A percentile compares a stretch with the other conserved stretches of the same genome.
Evolutionary conservation across 192 early-diverging fungal species (phyloP).

Genomic region (Coemansia asiatica): DNA sequence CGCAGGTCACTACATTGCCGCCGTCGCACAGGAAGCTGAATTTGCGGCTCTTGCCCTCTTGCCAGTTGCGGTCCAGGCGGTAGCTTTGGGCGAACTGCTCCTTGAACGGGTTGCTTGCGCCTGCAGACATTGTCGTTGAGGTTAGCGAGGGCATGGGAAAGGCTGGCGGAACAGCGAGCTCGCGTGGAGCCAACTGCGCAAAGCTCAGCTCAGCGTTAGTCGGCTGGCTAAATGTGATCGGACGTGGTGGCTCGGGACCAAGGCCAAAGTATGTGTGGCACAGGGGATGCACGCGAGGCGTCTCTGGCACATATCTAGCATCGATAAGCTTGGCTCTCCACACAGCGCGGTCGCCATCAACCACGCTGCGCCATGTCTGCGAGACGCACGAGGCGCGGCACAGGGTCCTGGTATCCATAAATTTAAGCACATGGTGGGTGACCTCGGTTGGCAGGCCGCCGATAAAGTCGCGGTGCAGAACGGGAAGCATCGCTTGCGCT

Average conservation of each 20-base stretch:
- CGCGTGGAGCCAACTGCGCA: constrained; percentile 28
- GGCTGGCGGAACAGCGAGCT: constrained; percentile 6
- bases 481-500: constrained; percentile 83
- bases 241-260: constrained; percentile 24
- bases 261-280: constrained; percentile 49
- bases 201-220: constrained; percentile 32
- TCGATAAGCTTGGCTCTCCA: constrained; percentile 47
- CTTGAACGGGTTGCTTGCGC: constrained; percentile 66
- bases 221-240: constrained; percentile 8
- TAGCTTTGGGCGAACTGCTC: constrained; percentile 76
- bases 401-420: constrained; percentile 78
- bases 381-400: constrained; percentile 80
- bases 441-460: constrained; percentile 69
- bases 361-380: constrained; percentile 72
- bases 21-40: constrained; percentile 80
- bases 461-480: constrained; percentile 90
- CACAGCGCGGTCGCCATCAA: constrained; percentile 65
- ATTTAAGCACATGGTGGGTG: constrained; percentile 74
- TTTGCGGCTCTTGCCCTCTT: constrained; percentile 67
- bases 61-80: constrained; percentile 83
- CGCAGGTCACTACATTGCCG: constrained; percentile 86
- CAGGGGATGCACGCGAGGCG: constrained; percentile 36
- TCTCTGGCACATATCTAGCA: constrained; percentile 33
- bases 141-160: not conserved
- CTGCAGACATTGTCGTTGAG: no score